A percentile compares a stretch with the other conserved stretches of the same genome.
Conservation (phyloP, 768 basidiomycete genomes). For the Mrakia frigida region DNA sequence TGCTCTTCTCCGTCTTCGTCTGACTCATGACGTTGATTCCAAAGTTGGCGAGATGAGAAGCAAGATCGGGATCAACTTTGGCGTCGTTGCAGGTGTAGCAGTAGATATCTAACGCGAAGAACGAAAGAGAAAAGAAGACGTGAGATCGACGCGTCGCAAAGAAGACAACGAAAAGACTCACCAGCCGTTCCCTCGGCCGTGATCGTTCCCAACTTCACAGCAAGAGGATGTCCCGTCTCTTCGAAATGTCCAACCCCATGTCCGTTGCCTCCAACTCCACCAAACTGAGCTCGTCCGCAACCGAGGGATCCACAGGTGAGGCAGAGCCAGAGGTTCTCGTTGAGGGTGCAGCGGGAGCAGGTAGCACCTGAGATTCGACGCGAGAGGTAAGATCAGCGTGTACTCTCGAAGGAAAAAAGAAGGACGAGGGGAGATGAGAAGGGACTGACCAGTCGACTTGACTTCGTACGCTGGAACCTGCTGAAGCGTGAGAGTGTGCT, state of each 20-base stretch:
- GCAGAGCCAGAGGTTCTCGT: constrained; percentile 92
- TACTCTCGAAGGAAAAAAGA: constrained; percentile 18
- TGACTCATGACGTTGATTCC: constrained; percentile 79
- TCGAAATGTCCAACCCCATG: constrained; percentile 79
- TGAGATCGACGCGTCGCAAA: background rate
- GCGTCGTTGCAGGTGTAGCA: constrained; percentile 89
- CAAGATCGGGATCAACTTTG: constrained; percentile 67
- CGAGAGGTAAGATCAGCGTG: background rate
- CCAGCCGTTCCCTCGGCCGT: constrained; percentile 90
- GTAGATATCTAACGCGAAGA: constrained; percentile 65
- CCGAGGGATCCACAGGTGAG: constrained; percentile 82
- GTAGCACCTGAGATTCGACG: constrained; percentile 60
- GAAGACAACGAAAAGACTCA: constrained; percentile 43
- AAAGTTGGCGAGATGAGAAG: constrained; percentile 67
- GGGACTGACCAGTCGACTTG: constrained; percentile 52
- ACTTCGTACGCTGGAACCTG: constrained; percentile 50
- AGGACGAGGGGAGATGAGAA: constrained; percentile 29
- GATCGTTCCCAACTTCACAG: constrained; percentile 93
- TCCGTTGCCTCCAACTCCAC: constrained; percentile 71
- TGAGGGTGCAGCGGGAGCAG: constrained; percentile 76
- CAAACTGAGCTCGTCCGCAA: constrained; percentile 81
- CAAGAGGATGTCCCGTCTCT: constrained; percentile 66
- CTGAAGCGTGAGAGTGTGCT: constrained; percentile 62
- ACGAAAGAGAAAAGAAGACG: background rate
- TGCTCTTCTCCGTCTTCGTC: constrained; percentile 89